Conservation (phyloP, 1,284 basidiomycete species). For the Tylopilus sp. region DNA sequence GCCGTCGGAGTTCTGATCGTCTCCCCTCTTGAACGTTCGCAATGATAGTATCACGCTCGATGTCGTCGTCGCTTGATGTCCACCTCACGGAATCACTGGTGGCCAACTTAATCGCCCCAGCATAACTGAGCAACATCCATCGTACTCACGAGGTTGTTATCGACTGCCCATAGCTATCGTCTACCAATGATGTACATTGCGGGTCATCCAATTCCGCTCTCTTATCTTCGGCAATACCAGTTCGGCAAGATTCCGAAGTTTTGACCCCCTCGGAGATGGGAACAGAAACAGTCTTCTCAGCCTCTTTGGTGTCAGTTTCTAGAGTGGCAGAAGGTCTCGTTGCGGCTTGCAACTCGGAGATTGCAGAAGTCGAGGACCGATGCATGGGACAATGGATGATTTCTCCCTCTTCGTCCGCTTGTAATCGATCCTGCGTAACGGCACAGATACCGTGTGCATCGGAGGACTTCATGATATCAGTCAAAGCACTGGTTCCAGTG, state of each 20-base stretch:
- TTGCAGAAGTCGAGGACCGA: background rate
- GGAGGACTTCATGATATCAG: background rate
- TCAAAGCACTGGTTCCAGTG: background rate
- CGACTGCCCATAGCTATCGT: background rate
- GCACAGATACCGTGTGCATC: background rate
- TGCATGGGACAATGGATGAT: background rate
- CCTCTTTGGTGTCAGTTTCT: background rate
- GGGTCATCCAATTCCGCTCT: background rate
- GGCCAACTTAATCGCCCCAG: background rate
- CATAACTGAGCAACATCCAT: background rate
- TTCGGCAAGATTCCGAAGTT: background rate
- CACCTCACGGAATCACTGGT: background rate
- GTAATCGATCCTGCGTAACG: background rate
- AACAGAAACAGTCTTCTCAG: too few relatives aligned
- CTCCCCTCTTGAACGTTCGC: background rate
- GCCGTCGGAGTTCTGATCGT: background rate
- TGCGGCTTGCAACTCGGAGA: background rate
- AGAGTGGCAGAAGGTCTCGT: background rate
- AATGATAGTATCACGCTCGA: background rate
- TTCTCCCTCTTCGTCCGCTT: background rate
- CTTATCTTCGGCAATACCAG: background rate
- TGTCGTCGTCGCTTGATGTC: background rate
- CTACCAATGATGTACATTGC: too few relatives aligned
- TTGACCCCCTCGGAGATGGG: too few relatives aligned
- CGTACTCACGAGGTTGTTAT: constrained; percentile 4